Evolutionary conservation across 148 eudicot species (phyloP).

Genomic region (Rhododendron ovatum): DNA sequence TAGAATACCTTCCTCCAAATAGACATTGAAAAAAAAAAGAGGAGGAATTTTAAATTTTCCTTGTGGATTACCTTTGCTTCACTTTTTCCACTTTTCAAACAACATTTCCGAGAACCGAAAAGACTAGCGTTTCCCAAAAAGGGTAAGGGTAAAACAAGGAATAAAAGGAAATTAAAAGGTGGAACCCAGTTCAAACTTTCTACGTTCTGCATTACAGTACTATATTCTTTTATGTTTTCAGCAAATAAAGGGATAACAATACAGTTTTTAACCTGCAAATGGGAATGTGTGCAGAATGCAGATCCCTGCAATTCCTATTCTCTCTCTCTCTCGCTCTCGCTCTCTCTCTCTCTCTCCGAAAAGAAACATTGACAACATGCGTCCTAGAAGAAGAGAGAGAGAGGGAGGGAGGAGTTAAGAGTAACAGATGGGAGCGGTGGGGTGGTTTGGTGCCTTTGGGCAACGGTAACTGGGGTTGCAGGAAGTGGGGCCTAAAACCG

Average conservation of each 20-base stretch:
- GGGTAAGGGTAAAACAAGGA: neutral
- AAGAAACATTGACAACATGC: neutral
- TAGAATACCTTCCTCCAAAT: no score
- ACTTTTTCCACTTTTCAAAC: no score
- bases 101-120: neutral
- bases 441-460: neutral
- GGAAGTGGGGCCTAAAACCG: neutral
- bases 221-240: neutral
- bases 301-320: slow-evolving; percentile 6
- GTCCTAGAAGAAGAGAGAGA: neutral
- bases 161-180: neutral
- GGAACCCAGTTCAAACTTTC: neutral
- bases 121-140: neutral
- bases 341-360: neutral
- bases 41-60: no score
- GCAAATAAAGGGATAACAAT: neutral
- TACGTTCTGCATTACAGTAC: neutral
- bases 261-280: slow-evolving; percentile 7
- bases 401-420: neutral
- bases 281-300: neutral
- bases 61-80: neutral
- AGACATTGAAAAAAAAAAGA: no score
- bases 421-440: neutral
- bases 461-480: neutral
- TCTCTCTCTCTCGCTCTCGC: neutral